Conservation (phyloP, 257 asterid species). For the Solanum tarijense region DNA sequence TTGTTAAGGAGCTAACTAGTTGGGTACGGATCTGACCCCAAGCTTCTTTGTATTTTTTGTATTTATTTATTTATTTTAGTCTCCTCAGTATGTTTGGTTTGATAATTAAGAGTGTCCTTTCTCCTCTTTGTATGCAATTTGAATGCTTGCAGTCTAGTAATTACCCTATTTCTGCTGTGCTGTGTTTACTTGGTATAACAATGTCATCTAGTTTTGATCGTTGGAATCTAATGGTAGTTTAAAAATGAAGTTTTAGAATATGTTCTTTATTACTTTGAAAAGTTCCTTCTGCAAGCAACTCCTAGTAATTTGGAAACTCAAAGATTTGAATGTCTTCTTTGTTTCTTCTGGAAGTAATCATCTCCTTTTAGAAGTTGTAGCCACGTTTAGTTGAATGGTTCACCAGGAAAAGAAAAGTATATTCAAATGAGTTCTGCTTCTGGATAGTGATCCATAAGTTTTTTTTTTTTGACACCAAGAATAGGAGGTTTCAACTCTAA, state of each 20-base stretch:
- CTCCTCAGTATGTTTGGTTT: neutral
- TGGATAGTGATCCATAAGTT: neutral
- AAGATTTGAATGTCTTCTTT: neutral
- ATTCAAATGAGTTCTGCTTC: neutral
- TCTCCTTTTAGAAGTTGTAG: neutral
- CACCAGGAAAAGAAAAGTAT: neutral
- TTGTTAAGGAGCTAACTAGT: slow-evolving; percentile 94
- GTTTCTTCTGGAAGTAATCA: neutral
- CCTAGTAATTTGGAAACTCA: neutral
- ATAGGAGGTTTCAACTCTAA: neutral
- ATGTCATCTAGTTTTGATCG: neutral
- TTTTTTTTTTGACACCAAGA: neutral
- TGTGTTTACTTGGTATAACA: neutral
- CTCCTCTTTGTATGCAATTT: neutral
- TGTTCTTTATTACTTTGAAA: neutral
- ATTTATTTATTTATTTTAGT: neutral
- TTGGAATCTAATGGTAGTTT: neutral
- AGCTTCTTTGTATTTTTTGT: neutral
- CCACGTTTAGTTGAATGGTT: neutral
- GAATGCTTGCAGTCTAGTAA: neutral
- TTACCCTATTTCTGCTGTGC: neutral
- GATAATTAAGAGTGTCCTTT: neutral
- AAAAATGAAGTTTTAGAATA: neutral
- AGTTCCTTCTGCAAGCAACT: neutral
- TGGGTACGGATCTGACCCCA: slow-evolving; percentile 52